Base-by-base conservation (phyloP, 768 basidiomycete species). In the Boletus speciosus region DNA sequence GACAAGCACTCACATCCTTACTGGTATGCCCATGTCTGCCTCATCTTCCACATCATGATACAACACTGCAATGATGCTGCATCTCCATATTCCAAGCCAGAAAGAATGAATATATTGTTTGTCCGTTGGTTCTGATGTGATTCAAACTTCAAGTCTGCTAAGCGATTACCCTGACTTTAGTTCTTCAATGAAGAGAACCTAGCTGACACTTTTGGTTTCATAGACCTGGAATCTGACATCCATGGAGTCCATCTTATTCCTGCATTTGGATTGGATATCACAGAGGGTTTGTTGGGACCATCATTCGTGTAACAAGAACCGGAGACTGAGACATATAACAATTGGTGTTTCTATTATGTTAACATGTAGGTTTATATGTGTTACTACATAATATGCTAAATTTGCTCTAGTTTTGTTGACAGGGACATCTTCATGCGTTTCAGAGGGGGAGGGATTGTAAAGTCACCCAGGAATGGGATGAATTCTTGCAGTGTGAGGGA, bases 1-100 rank as follows among this genome's bases (percentile, higher is more conserved):
- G 66, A 56, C 3, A 36, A 61, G 10, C 16, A 4, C 4, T 38
- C 38, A 1, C 72, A 78, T 27, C 74, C 72, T 0, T 78, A 70
- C 37, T 74, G 71, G 73, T 79, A 79, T 59, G 60, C 48, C 0
- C 48, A 49, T 0, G 55, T 66, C 41, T 15, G 42, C 63, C 0
- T 29, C 0, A 15, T 44, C 1, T 50, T 57, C 29, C 67, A 70
- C 27, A 14, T 47, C 2, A 40, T 49, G 6, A 23, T 23, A 23
- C 23, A 23, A 23, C 23, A 23, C 4, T 23, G 25, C 25, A 25
- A 25, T 0, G 25, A 25, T 25, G 25, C 25, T 25, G 25, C 4
- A 25, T 25, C 25, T 25, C 25, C 25, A 25, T 25, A 25, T 25
- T 25, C 4, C 25, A 25, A 25, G 3, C 25, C 25, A 25, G 25